Percentiles rank a stretch among this genome's conserved stretches.
Evolutionary conservation across 2,329 filamentous ascomycete species (phyloP).

Genomic region (Colletotrichum destructivum): DNA sequence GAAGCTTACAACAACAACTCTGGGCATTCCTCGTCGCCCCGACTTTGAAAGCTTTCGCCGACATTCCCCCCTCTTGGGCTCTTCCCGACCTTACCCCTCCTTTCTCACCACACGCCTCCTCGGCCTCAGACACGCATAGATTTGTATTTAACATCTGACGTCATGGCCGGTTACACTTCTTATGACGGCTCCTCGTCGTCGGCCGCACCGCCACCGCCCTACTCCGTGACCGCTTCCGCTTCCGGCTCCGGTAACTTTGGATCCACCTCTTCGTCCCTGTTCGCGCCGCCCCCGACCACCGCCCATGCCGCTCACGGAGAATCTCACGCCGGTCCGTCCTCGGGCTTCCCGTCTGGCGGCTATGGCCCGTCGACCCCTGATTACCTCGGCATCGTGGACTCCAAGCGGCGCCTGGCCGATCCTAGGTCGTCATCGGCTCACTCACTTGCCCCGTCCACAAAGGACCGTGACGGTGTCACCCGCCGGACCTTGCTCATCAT

Average conservation of each 20-base stretch:
- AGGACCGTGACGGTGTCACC: slow-evolving; percentile 44
- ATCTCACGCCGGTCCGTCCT: slow-evolving; percentile 11
- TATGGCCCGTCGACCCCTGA: neutral
- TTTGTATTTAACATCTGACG: slow-evolving; percentile 18
- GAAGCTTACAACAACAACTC: neutral
- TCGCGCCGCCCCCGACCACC: slow-evolving; percentile 22
- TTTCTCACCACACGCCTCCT: neutral
- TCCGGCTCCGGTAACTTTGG: slow-evolving; percentile 35
- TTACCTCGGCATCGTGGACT: slow-evolving; percentile 22
- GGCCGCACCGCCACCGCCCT: slow-evolving; percentile 38
- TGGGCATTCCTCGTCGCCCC: neutral
- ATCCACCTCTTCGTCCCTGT: slow-evolving; percentile 34
- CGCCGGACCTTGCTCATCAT: slow-evolving; percentile 79
- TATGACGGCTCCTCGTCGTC: slow-evolving; percentile 35
- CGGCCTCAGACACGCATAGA: neutral
- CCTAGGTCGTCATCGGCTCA: slow-evolving; percentile 64
- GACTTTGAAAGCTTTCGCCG: neutral
- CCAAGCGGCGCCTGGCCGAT: slow-evolving; percentile 52
- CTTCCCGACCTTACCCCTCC: neutral
- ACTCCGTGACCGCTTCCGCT: slow-evolving; percentile 36
- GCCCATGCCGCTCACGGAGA: slow-evolving; percentile 4
- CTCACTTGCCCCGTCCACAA: slow-evolving; percentile 52
- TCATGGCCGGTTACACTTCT: slow-evolving; percentile 29
- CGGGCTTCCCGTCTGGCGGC: neutral
- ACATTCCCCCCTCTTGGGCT: neutral